These are phyloP conservation scores for Acrodontium crateriforme DNA, from an alignment of 2,329 filamentous ascomycete species.

Conservation along the genomic window DNA sequence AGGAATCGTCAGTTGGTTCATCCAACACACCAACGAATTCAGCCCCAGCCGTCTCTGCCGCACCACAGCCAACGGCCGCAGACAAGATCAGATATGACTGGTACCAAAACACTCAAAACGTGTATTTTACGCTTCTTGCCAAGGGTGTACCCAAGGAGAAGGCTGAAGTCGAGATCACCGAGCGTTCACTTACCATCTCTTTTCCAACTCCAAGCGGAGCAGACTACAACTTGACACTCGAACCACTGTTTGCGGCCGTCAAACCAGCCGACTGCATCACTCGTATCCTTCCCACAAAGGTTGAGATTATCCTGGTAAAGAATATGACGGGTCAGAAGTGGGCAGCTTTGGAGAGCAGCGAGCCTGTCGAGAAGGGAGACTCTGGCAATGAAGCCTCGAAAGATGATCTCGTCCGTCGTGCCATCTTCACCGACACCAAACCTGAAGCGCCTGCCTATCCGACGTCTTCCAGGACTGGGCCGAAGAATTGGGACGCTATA, in stretches of 20 bases:
- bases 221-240: slow-evolving; percentile 48
- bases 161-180: slow-evolving; percentile 36
- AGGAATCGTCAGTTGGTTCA: slow-evolving; percentile 28
- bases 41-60: slow-evolving; percentile 2
- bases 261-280: slow-evolving; percentile 46
- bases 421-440: slow-evolving; percentile 8
- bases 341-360: slow-evolving; percentile 41
- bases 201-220: slow-evolving; percentile 42
- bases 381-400: slow-evolving; percentile 7
- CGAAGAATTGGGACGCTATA: slow-evolving; percentile 87
- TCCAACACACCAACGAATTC: slow-evolving; percentile 20
- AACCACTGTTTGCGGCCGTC: slow-evolving; percentile 54
- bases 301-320: slow-evolving; percentile 65
- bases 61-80: slow-evolving; percentile 28
- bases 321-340: slow-evolving; percentile 52
- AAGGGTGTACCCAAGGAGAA: slow-evolving; percentile 49
- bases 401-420: slow-evolving; percentile 7
- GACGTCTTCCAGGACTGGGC: slow-evolving; percentile 67
- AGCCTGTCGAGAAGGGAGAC: slow-evolving; percentile 7
- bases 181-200: slow-evolving; percentile 37
- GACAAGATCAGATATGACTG: slow-evolving; percentile 55
- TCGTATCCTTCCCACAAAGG: slow-evolving; percentile 60
- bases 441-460: slow-evolving; percentile 51
- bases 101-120: slow-evolving; percentile 49
- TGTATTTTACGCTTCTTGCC: slow-evolving; percentile 51